phyloP scores from a whole-genome alignment of 257 asterid species.

The Jacaranda mimosifolia region DNA sequence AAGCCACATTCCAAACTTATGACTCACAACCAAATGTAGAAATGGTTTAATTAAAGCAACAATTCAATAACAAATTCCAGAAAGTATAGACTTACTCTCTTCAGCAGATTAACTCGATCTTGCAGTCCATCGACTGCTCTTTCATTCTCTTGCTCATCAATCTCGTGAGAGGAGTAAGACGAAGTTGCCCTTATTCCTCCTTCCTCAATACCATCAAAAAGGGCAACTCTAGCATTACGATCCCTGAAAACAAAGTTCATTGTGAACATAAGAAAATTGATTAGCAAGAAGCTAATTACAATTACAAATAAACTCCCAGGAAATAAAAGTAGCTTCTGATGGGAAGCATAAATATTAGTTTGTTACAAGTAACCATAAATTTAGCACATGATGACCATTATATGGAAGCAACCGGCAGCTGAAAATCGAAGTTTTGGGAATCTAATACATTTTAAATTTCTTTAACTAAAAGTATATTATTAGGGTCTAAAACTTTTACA shows the following conservation, averaged over 20 bases:
- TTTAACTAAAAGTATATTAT: background rate
- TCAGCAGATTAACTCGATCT: conserved; percentile 85
- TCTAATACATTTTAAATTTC: background rate
- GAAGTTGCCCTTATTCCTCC: conserved; percentile 91
- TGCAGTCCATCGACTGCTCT: conserved; percentile 79
- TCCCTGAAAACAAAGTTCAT: conserved; percentile 61
- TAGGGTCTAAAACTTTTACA: background rate
- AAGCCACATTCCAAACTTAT: background rate
- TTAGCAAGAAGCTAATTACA: background rate
- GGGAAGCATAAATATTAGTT: background rate
- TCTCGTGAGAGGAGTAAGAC: conserved; percentile 83
- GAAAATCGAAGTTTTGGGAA: background rate
- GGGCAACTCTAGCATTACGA: conserved; percentile 74
- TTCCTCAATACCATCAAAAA: conserved; percentile 99
- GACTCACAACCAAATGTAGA: background rate
- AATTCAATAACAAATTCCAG: background rate
- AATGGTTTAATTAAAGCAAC: background rate
- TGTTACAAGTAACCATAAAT: conserved; percentile 4
- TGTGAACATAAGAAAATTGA: conserved; percentile 9
- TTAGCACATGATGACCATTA: conserved; percentile 12
- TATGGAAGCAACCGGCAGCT: background rate
- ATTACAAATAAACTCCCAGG: background rate
- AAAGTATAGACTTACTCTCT: conserved; percentile 63
- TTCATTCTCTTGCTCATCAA: conserved; percentile 93
- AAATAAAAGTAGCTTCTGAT: background rate